Evolutionary conservation across 768 basidiomycete genomes (phyloP).

Genomic region (Suillus plorans): DNA sequence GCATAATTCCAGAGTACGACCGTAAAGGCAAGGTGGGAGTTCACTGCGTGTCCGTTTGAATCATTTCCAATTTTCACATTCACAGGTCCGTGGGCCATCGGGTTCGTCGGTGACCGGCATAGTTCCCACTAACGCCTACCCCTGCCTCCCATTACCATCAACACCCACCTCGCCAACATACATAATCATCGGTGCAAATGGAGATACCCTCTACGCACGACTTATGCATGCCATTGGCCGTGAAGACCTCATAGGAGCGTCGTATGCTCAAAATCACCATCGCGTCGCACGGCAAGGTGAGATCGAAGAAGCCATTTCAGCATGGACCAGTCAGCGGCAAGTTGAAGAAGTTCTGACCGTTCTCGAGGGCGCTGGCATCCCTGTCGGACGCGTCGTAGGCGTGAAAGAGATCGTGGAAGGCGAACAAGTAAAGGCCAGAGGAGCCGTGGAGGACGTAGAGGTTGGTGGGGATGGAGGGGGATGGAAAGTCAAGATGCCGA

Average conservation of each 20-base stretch:
- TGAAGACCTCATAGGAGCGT: constrained; percentile 55
- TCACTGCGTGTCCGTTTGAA: neutral
- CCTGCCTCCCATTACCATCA: constrained; percentile 50
- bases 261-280: constrained; percentile 43
- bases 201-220: constrained; percentile 66
- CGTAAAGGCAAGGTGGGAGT: constrained; percentile 59
- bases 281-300: constrained; percentile 43
- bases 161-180: constrained; percentile 46
- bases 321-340: constrained; percentile 52
- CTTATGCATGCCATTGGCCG: constrained; percentile 63
- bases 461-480: constrained; percentile 41
- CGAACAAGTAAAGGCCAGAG: constrained; percentile 55
- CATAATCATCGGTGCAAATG: constrained; percentile 72
- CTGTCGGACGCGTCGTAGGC: constrained; percentile 61
- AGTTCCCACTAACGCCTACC: constrained; percentile 74
- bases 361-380: constrained; percentile 55
- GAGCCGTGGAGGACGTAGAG: constrained; percentile 58
- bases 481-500: constrained; percentile 69
- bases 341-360: constrained; percentile 52
- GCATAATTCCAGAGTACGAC: constrained; percentile 73
- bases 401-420: constrained; percentile 63
- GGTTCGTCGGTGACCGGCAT: constrained; percentile 76
- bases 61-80: neutral
- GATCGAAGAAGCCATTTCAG: constrained; percentile 62
- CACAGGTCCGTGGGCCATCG: constrained; percentile 65